Evolutionary conservation across 1,284 basidiomycete species (phyloP), one percentile per base, ranked within the genome.

Genomic region (Boletus semigastroideus): DNA sequence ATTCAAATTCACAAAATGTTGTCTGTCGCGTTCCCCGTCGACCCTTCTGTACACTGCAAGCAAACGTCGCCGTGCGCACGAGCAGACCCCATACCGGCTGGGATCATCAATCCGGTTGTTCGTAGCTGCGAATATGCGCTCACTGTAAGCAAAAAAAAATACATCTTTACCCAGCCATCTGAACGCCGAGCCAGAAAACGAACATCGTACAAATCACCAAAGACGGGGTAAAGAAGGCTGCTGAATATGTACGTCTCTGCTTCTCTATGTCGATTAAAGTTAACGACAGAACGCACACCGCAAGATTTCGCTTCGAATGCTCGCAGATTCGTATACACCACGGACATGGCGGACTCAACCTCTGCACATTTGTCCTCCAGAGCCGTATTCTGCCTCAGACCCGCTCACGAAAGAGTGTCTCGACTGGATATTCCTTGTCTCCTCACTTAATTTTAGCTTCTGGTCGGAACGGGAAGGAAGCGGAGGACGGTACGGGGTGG

Each of bases 381-480:
- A 86, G 55, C 79, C 82, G 0, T 84, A 82, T 63, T 72, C 78
- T 34, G 70, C 76, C 6, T 59, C 68, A 4, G 73, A 84, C 47
- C 77, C 82, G 4, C 68, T 75, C 44, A 86, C 83, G 17, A 78
- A 74, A 61, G 67, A 74, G 36, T 78, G 80, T 25, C 72, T 92
- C 28, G 75, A 92, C 69, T 92, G 90, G 90, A 84, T 93, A 55
- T 92, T 93, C 68, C 76, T 92, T 47, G 83, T 93, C 33, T 90
- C 90, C 0, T 77, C 86, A 2, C 77, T 92, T 43, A 93, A 93
- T 67, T 93, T 93, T 69, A 87, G 83, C 58, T 93, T 93, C 64
- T 93, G 90, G 90, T 91, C 89, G 1, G 81, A 86, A 55, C 74
- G 72, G 40, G 82, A 84, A 51, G 80, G 80, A 0, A 66, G 61